Base-by-base conservation (phyloP, 805 yeast species). In the Saccharomycopsis capsularis region DNA sequence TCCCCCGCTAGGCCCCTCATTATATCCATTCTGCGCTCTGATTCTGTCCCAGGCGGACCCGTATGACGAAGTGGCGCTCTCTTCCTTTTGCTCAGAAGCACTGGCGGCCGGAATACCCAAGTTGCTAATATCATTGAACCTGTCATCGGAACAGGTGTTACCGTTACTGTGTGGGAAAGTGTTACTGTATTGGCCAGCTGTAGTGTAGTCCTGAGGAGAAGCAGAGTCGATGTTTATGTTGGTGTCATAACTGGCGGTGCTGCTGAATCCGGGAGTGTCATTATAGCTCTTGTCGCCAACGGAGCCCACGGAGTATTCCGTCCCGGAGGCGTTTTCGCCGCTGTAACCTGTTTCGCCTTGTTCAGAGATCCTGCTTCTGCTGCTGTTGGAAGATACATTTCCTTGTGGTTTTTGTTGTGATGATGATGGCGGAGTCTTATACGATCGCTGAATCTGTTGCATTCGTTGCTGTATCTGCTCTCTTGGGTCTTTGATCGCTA, bases 11-110 rank as follows among this genome's bases (percentile, higher is more conserved):
- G 19, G 3, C 24, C 38, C 38, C 7, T 6, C 9, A 23, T 23
- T 19, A 16, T n/a, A 40, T 3, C 32, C 44, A 40, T 45, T 49
- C 27, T 36, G 43, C 19, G 45, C 40, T 39, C 53, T 49, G 22
- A 49, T 34, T 23, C 41, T 49, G 16, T 49, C 53, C 53, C 53
- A 49, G 7, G 53, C 42, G 3, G 53, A 49, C 11, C 35, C 24
- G 19, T 44, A 48, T 19, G 22, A 21, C 18, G 29, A 39, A 22
- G 19, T 15, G 16, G 16, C 24, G 35, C 16, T 18, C 24, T 3
- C 34, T 2, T 36, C 34, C 7, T 22, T 24, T 15, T 32, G 22
- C 16, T 27, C 30, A 11, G 35, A 4, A 27, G 13, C 37, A 30
- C 18, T 37, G 5, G 40, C 41, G 15, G 43, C 50, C n/a, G 42